phyloP scores from a whole-genome alignment of 2,329 filamentous ascomycete genomes.

The Dactylellina drechsleri region DNA sequence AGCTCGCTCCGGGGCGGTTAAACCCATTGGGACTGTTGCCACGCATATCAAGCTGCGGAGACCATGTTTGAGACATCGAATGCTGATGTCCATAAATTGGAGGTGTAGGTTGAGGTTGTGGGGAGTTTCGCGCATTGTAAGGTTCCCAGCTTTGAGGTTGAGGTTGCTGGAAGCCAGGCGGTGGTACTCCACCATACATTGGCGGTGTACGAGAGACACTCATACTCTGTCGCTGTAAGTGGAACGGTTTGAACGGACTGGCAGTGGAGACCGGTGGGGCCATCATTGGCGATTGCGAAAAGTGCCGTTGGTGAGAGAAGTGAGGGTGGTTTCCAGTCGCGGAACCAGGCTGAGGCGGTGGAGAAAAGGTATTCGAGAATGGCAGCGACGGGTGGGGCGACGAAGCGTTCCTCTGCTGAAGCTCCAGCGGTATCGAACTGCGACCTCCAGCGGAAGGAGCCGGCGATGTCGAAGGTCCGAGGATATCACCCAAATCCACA shows the following conservation, averaged over 20 bases:
- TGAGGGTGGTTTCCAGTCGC: constrained; percentile 56
- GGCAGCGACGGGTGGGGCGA: constrained; percentile 69
- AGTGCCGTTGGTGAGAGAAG: constrained; percentile 52
- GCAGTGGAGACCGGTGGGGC: constrained; percentile 55
- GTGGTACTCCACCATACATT: constrained; percentile 39
- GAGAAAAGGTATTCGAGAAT: constrained; percentile 59
- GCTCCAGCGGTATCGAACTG: constrained; percentile 57
- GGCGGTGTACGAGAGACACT: constrained; percentile 57
- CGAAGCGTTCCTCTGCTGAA: constrained; percentile 62
- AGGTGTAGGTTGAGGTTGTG: constrained; percentile 56
- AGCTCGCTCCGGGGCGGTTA: constrained; percentile 38
- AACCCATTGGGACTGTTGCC: constrained; percentile 27
- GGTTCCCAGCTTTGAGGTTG: constrained; percentile 56
- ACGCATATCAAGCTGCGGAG: constrained; percentile 47
- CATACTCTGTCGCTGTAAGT: constrained; percentile 58
- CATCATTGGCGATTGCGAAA: constrained; percentile 55
- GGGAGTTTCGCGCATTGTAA: constrained; percentile 55
- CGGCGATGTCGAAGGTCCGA: constrained; percentile 69
- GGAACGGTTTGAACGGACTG: constrained; percentile 57
- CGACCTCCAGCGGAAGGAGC: constrained; percentile 71
- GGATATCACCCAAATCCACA: constrained; percentile 80
- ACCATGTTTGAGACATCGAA: constrained; percentile 40
- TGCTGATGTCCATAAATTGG: constrained; percentile 51
- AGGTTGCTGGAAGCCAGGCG: constrained; percentile 50
- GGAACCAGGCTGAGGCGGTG: constrained; percentile 56